A percentile compares a stretch with the other conserved stretches of the same genome.
Conservation (phyloP, 495 filamentous ascomycete genomes). For the Penicillium verhagenii region DNA sequence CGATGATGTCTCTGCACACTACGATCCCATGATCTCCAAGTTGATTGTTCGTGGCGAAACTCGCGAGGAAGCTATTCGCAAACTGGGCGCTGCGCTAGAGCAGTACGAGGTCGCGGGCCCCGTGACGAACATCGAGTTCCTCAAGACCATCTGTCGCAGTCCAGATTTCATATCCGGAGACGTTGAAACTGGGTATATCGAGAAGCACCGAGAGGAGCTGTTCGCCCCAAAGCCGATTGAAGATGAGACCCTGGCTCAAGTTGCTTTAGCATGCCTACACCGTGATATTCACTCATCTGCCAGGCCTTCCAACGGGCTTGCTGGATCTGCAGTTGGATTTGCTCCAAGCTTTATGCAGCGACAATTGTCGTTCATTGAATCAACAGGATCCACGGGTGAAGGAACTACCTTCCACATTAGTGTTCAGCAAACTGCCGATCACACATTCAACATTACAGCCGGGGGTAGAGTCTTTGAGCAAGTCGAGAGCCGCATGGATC, state of each 20-base stretch:
- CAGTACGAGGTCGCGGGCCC: conserved; percentile 92
- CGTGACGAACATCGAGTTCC: conserved; percentile 93
- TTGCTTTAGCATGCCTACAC: conserved; percentile 69
- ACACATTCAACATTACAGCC: conserved; percentile 64
- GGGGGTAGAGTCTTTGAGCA: conserved; percentile 48
- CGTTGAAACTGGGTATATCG: conserved; percentile 95
- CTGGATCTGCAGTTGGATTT: conserved; percentile 50
- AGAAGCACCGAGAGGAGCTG: conserved; percentile 75
- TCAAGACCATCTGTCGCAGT: conserved; percentile 81
- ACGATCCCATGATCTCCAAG: conserved; percentile 99
- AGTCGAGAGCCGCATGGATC: conserved; percentile 43
- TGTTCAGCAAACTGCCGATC: conserved; percentile 61
- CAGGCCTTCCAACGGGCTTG: conserved; percentile 20
- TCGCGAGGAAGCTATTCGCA: conserved; percentile 78
- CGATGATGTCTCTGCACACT: conserved; percentile 90
- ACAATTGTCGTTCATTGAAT: conserved; percentile 53
- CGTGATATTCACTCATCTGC: conserved; percentile 28
- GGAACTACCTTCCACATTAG: conserved; percentile 57
- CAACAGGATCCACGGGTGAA: conserved; percentile 22
- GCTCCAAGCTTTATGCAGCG: conserved; percentile 51
- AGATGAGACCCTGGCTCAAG: conserved; percentile 75
- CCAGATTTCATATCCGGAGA: conserved; percentile 80
- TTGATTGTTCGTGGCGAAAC: conserved; percentile 84
- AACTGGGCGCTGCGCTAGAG: conserved; percentile 75
- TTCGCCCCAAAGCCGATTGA: conserved; percentile 55